Base-by-base conservation (phyloP, 164 flowering plant genomes). In the Vitis cinerea region DNA sequence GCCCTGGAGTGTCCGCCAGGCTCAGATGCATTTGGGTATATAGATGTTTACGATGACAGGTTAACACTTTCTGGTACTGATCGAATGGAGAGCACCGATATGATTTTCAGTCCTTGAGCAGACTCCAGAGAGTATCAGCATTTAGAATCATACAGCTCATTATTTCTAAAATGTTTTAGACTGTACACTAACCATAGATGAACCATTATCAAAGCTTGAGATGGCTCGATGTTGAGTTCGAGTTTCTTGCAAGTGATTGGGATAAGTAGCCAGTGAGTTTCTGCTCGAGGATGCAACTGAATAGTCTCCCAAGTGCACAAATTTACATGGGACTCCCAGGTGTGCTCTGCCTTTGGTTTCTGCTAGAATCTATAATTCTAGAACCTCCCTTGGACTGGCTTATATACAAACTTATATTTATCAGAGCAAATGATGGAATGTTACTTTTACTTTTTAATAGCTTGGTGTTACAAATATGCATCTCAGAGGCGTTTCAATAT, bases 1-100 rank as follows among this genome's bases (percentile, higher is more conserved):
- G 97, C 97, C 27, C 81, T 94, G 3, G 98, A 93, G 72, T 93
- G 98, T 63, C 96, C 98, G 56, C 94, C 98, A 9, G 97, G 88
- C 9, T 80, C 90, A 10, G 79, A 87, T 73, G 84, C 97, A 31
- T 94, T 82, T 70, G 98, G 98, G 2, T 74, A 77, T 66, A 69
- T 90, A 1, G 93, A 92, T 77, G 93, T 82, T 64, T 92, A 82
- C 68, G 74, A 85, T 30, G 84, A 94, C 69, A 79, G 83, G 58
- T 70, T 92, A 71, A 75, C 75, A 27, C 94, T 94, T 69, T 29
- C 70, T 23, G 98, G 97, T 31, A 81, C 85, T 13, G 95, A 78
- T 68, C 77, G 90, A 58, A 80, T 94, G 90, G 23, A 63, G 44
- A 87, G 84, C 77, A 82, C 85, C 58, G 92, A 89, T 12, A 88